A percentile compares a stretch with the other conserved stretches of the same genome.
phyloP scores from a whole-genome alignment of 306 rosid genomes.

The Trifolium fragiferum region DNA sequence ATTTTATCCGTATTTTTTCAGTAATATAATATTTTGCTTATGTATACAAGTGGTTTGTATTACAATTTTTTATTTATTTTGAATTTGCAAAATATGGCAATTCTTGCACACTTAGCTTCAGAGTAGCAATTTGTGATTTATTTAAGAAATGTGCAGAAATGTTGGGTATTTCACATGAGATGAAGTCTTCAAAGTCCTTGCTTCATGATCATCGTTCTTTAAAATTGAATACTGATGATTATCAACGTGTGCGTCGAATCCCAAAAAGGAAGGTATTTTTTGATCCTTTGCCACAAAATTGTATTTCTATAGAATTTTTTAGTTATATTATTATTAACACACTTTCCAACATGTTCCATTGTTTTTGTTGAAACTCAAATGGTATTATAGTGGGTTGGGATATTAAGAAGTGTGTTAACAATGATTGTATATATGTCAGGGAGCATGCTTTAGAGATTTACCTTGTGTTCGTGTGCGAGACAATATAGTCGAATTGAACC shows the following conservation, averaged over 20 bases:
- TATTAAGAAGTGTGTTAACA: no score
- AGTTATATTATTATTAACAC: no score
- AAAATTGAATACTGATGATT: slow-evolving; percentile 63
- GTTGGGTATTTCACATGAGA: slow-evolving; percentile 21
- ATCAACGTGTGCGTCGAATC: slow-evolving; percentile 64
- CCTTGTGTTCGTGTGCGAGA: slow-evolving; percentile 76
- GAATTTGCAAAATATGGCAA: neutral
- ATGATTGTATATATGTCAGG: slow-evolving; percentile 45
- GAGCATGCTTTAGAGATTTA: slow-evolving; percentile 80
- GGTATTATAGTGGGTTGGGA: no score
- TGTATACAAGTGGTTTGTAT: neutral
- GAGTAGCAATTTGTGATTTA: neutral
- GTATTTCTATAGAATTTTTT: no score
- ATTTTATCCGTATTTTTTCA: neutral
- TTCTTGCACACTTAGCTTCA: neutral
- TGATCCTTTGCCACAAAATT: neutral
- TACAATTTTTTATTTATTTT: neutral
- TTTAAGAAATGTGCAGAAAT: slow-evolving; percentile 47
- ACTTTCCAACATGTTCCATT: no score
- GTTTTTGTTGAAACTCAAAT: no score
- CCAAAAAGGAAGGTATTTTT: slow-evolving; percentile 69
- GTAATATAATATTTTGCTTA: neutral
- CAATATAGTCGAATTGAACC: slow-evolving; percentile 74
- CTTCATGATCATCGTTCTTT: slow-evolving; percentile 74
- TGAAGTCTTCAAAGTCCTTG: neutral